Conservation (phyloP, 208 protist species). For the Zelonia costaricensis region DNA sequence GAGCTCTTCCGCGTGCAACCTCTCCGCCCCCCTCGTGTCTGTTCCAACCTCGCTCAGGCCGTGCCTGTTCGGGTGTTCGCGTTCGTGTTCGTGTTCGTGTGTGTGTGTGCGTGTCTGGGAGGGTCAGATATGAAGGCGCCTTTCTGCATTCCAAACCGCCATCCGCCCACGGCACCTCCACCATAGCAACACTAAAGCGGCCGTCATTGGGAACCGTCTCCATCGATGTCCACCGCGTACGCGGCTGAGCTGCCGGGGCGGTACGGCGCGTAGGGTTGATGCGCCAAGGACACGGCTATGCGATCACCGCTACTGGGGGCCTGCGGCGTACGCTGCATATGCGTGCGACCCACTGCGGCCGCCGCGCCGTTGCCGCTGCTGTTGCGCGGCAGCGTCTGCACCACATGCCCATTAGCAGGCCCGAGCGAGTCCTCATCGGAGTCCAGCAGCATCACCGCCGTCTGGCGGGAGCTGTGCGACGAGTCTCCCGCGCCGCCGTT, state of each 20-base stretch:
- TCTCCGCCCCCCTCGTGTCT: no score
- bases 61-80: no score
- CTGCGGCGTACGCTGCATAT: not conserved
- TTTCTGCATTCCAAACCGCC: no score
- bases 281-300: slow-evolving; percentile 12
- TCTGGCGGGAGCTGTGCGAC: slow-evolving; percentile 10
- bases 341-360: not conserved
- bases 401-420: no score
- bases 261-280: slow-evolving; percentile 29
- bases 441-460: slow-evolving; percentile 25
- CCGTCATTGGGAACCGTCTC: slow-evolving; percentile 9
- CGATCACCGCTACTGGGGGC: not conserved
- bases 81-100: not conserved
- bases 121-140: not conserved
- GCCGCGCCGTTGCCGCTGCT: not conserved
- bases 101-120: no score
- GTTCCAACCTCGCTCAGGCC: no score
- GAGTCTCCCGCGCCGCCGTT: not conserved
- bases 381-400: no score
- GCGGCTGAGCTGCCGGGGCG: slow-evolving; percentile 28
- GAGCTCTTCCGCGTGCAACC: no score
- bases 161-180: no score
- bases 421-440: slow-evolving; percentile 22
- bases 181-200: no score
- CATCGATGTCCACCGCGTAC: slow-evolving; percentile 35